A percentile compares a stretch with the other conserved stretches of the same genome.
Conservation (phyloP, 805 yeast species). For the Starmera amethionina region DNA sequence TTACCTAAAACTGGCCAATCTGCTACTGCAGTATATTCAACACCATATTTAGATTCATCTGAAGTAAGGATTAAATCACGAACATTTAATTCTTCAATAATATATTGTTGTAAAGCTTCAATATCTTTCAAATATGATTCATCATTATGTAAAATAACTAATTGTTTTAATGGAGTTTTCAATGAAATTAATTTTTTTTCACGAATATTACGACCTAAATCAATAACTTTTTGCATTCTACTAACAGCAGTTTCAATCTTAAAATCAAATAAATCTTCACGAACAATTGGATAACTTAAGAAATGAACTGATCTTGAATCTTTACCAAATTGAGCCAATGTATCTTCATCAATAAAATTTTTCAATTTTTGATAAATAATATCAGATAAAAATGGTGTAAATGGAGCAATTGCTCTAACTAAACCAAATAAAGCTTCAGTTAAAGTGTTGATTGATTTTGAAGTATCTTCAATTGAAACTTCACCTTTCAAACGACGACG, state of each 20-base stretch:
- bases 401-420: constrained; percentile 96
- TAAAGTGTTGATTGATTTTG: constrained; percentile 81
- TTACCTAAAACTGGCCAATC: constrained; percentile 99
- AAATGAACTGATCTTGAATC: constrained; percentile 88
- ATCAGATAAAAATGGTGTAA: constrained; percentile 94
- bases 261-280: constrained; percentile 71
- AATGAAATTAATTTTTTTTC: constrained; percentile 90
- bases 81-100: constrained; percentile 85
- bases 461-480: constrained; percentile 74
- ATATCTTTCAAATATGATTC: constrained; percentile 65
- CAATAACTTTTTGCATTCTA: constrained; percentile 96
- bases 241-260: constrained; percentile 80
- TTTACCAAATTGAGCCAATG: constrained; percentile 37
- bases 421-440: constrained; percentile 84
- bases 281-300: constrained; percentile 80
- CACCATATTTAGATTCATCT: constrained; percentile 88
- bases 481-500: constrained; percentile 97
- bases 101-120: constrained; percentile 65
- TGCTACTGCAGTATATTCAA: constrained; percentile 88
- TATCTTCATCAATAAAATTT: constrained; percentile 48
- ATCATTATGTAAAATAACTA: constrained; percentile 81
- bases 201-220: constrained; percentile 91
- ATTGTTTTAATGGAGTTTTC: constrained; percentile 86
- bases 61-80: constrained; percentile 80
- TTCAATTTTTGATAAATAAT: constrained; percentile 72